These are phyloP conservation scores for Podospora bellae-mahoneyi DNA, from an alignment of 495 filamentous ascomycete genomes.

Conservation along the genomic window DNA sequence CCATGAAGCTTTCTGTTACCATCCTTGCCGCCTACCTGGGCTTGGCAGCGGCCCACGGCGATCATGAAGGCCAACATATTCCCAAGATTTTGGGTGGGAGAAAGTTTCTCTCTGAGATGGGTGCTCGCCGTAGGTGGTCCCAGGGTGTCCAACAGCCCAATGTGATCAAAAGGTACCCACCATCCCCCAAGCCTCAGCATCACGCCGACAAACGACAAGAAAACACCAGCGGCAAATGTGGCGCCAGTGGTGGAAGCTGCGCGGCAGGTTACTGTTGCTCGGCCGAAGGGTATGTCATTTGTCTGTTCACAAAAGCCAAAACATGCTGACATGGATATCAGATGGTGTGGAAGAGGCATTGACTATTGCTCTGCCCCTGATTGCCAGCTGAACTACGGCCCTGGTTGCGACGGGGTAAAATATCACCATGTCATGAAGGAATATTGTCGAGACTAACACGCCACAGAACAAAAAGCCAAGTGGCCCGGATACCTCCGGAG, in stretches of 20 bases:
- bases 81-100: conserved; percentile 39
- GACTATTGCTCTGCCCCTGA: conserved; percentile 67
- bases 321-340: conserved; percentile 34
- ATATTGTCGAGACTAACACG: conserved; percentile 11
- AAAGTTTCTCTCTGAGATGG: conserved; percentile 33
- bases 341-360: conserved; percentile 57
- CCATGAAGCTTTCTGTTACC: conserved; percentile 35
- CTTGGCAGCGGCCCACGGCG: conserved; percentile 30
- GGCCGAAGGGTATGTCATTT: conserved; percentile 47
- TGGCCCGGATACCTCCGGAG: conserved; percentile 56
- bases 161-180: background rate
- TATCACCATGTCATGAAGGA: background rate
- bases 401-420: conserved; percentile 59
- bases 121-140: conserved; percentile 18
- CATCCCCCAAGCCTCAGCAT: background rate
- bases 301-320: conserved; percentile 18
- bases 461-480: conserved; percentile 53
- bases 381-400: conserved; percentile 65
- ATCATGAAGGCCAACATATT: conserved; percentile 31
- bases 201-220: conserved; percentile 6
- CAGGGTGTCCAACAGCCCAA: background rate
- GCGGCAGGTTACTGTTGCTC: conserved; percentile 61
- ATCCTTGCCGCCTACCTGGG: conserved; percentile 29
- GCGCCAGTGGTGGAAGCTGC: conserved; percentile 48
- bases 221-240: conserved; percentile 34